Percentiles rank a stretch among this genome's conserved stretches.
These are phyloP conservation scores for Pelargonium exstipulatum DNA, from an alignment of 441 rosid genomes.

Conservation along the genomic window DNA sequence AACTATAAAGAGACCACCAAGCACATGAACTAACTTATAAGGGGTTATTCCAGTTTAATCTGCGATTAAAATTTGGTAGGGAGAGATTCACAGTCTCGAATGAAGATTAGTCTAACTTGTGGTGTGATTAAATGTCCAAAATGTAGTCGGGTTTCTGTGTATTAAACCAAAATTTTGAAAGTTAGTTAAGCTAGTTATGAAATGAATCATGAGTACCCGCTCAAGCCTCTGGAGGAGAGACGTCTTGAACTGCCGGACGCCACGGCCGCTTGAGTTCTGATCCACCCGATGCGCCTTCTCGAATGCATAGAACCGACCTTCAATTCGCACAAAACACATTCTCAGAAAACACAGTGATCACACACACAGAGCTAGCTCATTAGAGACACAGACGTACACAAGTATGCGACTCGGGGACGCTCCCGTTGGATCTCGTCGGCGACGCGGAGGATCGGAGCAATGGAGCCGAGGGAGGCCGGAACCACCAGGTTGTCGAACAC, in stretches of 20 bases:
- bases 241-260: conserved; percentile 76
- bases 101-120: no score
- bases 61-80: no score
- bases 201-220: conserved; percentile 35
- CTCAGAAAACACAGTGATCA: neutral
- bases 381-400: conserved; percentile 40
- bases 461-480: conserved; percentile 78
- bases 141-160: no score
- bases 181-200: neutral
- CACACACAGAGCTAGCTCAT: neutral
- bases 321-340: conserved; percentile 2
- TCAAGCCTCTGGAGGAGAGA: conserved; percentile 60
- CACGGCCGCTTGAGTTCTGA: conserved; percentile 60
- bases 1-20: no score
- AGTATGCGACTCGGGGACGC: conserved; percentile 95
- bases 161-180: neutral
- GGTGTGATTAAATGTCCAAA: no score
- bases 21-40: no score
- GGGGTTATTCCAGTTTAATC: no score
- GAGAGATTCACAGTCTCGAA: no score
- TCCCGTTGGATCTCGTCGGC: conserved; percentile 85
- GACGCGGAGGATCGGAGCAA: conserved; percentile 82
- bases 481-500: conserved; percentile 92
- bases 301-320: conserved; percentile 77
- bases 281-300: conserved; percentile 76